Conservation (phyloP, 352 stramenopile species). For the Globisporangium abappressorium region DNA sequence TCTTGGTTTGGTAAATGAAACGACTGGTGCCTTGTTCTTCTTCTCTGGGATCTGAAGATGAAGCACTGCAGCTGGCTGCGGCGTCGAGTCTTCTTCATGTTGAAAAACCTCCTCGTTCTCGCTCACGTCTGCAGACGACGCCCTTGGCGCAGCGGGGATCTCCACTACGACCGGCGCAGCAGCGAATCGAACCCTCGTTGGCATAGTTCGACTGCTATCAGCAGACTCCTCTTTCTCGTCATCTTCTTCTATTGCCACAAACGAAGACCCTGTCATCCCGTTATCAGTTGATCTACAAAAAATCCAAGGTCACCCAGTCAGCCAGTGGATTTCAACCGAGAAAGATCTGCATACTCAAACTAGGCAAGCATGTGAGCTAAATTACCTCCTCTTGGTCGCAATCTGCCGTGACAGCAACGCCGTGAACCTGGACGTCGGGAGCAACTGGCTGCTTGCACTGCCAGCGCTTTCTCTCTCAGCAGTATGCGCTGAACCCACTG, state of each 20-base stretch:
- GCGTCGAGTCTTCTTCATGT: not conserved
- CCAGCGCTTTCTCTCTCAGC: not conserved
- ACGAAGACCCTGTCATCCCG: not conserved
- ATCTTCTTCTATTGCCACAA: not conserved
- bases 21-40: not conserved
- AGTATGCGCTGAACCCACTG: not conserved
- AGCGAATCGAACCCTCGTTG: slow-evolving; percentile 16
- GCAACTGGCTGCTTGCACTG: not conserved
- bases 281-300: slow-evolving; percentile 7
- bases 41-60: not conserved
- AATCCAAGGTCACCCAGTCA: not conserved
- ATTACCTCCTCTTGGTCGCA: slow-evolving; percentile 15
- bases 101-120: slow-evolving; percentile 14
- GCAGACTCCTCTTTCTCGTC: not conserved
- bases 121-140: slow-evolving; percentile 8
- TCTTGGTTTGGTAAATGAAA: not conserved
- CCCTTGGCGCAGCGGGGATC: not conserved
- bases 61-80: not conserved
- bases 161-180: slow-evolving; percentile 11
- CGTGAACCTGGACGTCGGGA: slow-evolving; percentile 24
- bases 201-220: not conserved
- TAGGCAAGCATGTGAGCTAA: not conserved
- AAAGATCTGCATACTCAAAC: not conserved
- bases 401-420: slow-evolving; percentile 29
- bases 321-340: not conserved